Evolutionary conservation across 768 basidiomycete species (phyloP), one percentile per base, ranked within the genome.

Genomic region (Guyanaporus albipodus): DNA sequence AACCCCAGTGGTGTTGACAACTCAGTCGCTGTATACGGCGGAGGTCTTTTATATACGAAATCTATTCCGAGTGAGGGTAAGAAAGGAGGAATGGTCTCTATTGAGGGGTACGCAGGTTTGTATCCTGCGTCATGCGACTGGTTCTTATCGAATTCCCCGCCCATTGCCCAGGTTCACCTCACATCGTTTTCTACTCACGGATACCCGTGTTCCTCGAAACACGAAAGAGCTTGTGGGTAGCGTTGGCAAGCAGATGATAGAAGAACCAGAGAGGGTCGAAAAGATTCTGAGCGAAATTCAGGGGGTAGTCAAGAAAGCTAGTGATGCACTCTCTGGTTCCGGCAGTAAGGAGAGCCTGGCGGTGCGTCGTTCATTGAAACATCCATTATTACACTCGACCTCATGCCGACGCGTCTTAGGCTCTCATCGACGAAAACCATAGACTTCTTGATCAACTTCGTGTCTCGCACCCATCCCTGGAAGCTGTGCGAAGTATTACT

Each of bases 1-100:
- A 98, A 88, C 59, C 96, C 96, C 3, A 95, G 91, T 57, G 96
- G 96, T 8, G 88, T 99, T 19, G 96, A 99, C 65, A 98, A 99
- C 66, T 88, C 93, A 17, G 91, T 97, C 28, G 78, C 89, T 14
- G 87, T 92, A 1, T 88, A 85, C 60, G 96, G 96, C 17, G 95
- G 95, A 38, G 96, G 92, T 22, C 73, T 98, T 54, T 81, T 85
- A 17, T 99, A 95, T 69, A 89, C 86, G 15, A 80, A 88, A 46
- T 73, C 89, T 55, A 49, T 90, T 22, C 62, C 61, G 17, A 63
- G 44, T 10, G 61, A 86, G 52, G 81, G 77, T 41, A 82, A 73
- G 69, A 81, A 83, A 65, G 80, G 84, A 50, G 88, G 89, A 26
- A 87, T 97, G 84, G 84, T 91, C 64, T 68, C 74, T 6, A 83